These are phyloP conservation scores for Kurtzmaniella quercitrusa DNA, from an alignment of 1,139 yeast genomes.

Conservation along the genomic window DNA sequence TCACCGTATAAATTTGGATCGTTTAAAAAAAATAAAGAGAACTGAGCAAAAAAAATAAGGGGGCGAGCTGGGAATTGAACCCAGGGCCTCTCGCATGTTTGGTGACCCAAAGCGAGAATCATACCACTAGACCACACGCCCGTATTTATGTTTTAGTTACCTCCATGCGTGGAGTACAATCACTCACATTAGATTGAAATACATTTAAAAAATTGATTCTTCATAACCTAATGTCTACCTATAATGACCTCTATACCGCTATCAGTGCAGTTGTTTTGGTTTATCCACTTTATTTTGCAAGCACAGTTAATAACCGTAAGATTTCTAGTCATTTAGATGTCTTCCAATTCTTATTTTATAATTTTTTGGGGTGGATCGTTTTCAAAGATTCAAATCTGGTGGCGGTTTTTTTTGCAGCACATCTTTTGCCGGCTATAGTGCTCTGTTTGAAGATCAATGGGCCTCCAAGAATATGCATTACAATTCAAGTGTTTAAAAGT, in stretches of 20 bases:
- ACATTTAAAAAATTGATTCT: neutral
- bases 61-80: slow-evolving; percentile 33
- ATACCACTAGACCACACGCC: slow-evolving; percentile 27
- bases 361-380: slow-evolving; percentile 7
- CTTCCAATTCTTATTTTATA: slow-evolving; percentile 5
- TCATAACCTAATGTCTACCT: neutral
- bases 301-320: neutral
- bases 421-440: slow-evolving; percentile 7
- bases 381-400: slow-evolving; percentile 1
- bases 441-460: slow-evolving; percentile 9
- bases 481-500: slow-evolving; percentile 1
- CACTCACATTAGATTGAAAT: too few species aligned
- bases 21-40: too few species aligned
- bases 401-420: slow-evolving; percentile 3
- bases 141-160: slow-evolving; percentile 3
- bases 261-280: neutral
- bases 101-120: slow-evolving; percentile 22
- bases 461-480: slow-evolving; percentile 3
- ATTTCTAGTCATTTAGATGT: slow-evolving; percentile 6
- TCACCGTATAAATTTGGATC: too few species aligned
- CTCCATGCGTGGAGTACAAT: too few species aligned
- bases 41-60: slow-evolving; percentile 13
- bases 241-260: neutral
- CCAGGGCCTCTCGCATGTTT: slow-evolving; percentile 33
- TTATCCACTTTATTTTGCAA: slow-evolving; percentile 3